Base-by-base conservation (phyloP, 805 yeast genomes). In the Candida maris region DNA sequence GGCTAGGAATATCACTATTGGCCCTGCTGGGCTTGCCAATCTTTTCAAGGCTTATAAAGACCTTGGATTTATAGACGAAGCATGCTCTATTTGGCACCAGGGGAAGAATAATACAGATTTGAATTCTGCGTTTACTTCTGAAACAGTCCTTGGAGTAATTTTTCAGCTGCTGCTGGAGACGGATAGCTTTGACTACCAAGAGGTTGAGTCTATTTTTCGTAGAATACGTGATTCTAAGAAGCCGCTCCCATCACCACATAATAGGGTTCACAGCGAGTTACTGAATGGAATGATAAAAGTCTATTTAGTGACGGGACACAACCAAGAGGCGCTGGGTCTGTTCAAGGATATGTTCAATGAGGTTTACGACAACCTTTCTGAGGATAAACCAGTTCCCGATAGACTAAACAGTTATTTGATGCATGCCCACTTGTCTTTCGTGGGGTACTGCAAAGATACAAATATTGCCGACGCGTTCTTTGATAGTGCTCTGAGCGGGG, bases 361-460 rank as follows among this genome's bases (percentile, higher is more conserved):
- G 20, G 67, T 73, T 24, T 74, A 75, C 27, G 31, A 45, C 15
- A 49, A 50, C 14, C 52, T 49, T 36, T 41, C 41, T 5, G 39
- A 35, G 9, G 43, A 47, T 19, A 44, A 50, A 26, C 16, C 31
- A 10, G 34, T 35, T 4, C 58, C 59, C 15, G 48, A 46, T 9
- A 50, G 64, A 61, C 54, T 62, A 65, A 47, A 42, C 31, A 70
- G 77, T 29, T 73, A 81, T 22, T 64, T 84, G 57, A 73, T 82
- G 16, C 85, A 81, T 52, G 81, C 85, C 30, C 95, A 86, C 64
- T 68, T 84, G 42, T 68, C 81, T 4, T 85, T 86, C 49, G 78
- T 86, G 52, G 93, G 93, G 30, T 77, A 75, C 46, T 82, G 87
- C 59, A 71, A 71, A 49, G 88, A 85, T 55, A 65, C 81, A 39